A percentile compares a stretch with the other conserved stretches of the same genome.
These are phyloP conservation scores for Dactylonectria macrodidyma DNA, from an alignment of 2,329 filamentous ascomycete genomes.

Conservation along the genomic window DNA sequence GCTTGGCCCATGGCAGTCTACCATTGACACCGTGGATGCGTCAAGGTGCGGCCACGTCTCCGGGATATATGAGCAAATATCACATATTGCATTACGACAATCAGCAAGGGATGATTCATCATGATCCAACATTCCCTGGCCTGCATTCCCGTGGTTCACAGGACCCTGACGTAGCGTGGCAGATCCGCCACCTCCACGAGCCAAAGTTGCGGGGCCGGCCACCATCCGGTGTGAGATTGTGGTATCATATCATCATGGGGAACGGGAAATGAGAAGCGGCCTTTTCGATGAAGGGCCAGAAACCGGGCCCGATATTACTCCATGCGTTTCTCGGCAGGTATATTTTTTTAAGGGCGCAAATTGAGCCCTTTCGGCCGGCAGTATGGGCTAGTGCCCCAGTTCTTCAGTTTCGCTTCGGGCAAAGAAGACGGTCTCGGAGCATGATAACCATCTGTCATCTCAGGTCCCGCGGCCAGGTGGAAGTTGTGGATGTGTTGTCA, in stretches of 20 bases:
- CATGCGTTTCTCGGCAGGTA: neutral
- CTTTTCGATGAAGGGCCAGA: slow-evolving; percentile 18
- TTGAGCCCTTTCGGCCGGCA: neutral
- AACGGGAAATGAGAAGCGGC: neutral
- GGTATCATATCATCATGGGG: neutral
- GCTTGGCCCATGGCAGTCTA: slow-evolving; percentile 20
- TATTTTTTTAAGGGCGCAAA: slow-evolving; percentile 9
- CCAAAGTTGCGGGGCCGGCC: slow-evolving; percentile 20
- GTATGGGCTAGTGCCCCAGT: slow-evolving; percentile 12
- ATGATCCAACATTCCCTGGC: neutral
- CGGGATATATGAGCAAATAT: neutral
- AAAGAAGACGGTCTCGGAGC: neutral
- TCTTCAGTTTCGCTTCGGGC: slow-evolving; percentile 14
- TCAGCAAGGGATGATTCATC: neutral
- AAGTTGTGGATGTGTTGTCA: slow-evolving; percentile 1
- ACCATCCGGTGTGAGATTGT: slow-evolving; percentile 6
- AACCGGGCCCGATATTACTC: neutral
- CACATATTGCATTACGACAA: neutral
- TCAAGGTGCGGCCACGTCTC: neutral
- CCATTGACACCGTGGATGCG: slow-evolving; percentile 10
- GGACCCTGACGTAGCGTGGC: slow-evolving; percentile 9
- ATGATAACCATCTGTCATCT: neutral
- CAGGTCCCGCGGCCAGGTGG: slow-evolving; percentile 6
- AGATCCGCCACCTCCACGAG: slow-evolving; percentile 24
- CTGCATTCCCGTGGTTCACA: slow-evolving; percentile 7